These are phyloP conservation scores for Magnusiomyces sp. DNA, from an alignment of 1,139 yeast species.

Conservation along the genomic window DNA sequence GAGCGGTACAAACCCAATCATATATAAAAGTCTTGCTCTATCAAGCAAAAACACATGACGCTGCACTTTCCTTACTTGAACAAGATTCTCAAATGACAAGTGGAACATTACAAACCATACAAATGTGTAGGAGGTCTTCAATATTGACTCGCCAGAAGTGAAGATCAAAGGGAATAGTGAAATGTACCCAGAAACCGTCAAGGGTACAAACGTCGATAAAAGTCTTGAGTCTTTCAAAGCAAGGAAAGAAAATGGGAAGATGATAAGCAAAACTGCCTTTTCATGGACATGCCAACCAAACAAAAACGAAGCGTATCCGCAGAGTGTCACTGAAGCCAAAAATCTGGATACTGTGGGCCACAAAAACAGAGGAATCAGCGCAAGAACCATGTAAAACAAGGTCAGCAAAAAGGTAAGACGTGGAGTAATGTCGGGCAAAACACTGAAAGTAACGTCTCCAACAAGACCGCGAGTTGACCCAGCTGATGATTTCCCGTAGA, in stretches of 20 bases:
- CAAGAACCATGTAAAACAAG: slow-evolving; percentile 64
- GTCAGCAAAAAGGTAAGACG: slow-evolving; percentile 69
- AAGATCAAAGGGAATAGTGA: slow-evolving; percentile 82
- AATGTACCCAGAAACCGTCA: slow-evolving; percentile 76
- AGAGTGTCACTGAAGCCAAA: slow-evolving; percentile 73
- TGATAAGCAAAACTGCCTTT: slow-evolving; percentile 81
- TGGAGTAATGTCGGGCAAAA: slow-evolving; percentile 77
- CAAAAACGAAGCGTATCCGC: slow-evolving; percentile 84
- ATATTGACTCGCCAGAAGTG: slow-evolving; percentile 69
- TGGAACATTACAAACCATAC: slow-evolving; percentile 80
- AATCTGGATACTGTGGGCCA: slow-evolving; percentile 74
- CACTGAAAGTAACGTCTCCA: slow-evolving; percentile 76
- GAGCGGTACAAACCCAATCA: slow-evolving; percentile 60
- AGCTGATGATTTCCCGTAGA: slow-evolving; percentile 30
- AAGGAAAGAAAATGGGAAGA: slow-evolving; percentile 81
- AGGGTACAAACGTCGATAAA: slow-evolving; percentile 45
- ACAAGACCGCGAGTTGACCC: slow-evolving; percentile 78
- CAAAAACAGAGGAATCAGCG: slow-evolving; percentile 64
- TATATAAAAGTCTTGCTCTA: slow-evolving; percentile 58
- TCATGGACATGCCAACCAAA: slow-evolving; percentile 99
- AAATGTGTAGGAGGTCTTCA: slow-evolving; percentile 70
- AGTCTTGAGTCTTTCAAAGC: slow-evolving; percentile 65
- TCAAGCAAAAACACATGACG: slow-evolving; percentile 58
- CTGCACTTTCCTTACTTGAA: slow-evolving; percentile 45
- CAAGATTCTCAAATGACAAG: slow-evolving; percentile 61